Base-by-base conservation (phyloP, 176 grass and related monocot genomes). In the Chloris gayana region DNA sequence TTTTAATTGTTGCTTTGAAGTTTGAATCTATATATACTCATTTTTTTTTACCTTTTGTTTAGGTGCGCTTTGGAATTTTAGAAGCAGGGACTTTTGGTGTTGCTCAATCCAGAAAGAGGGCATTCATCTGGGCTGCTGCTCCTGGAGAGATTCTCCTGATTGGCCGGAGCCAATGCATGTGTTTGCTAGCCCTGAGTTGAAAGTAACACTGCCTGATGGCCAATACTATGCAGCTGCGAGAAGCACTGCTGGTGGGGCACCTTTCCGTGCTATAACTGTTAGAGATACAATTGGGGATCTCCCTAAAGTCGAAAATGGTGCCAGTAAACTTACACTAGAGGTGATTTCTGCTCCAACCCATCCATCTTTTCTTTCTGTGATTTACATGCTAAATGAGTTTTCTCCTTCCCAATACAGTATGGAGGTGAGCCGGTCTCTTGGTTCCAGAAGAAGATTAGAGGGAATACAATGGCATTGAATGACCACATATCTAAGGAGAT, bases 401-500 rank as follows among this genome's bases (percentile, higher is more conserved):
- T 60, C 62, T 63, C 8, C 31, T 80, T 67, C 62, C 54, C 77
- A 12, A 83, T 94, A 80, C 75, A 96, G 97, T 93, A 99, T 47
- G 92, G 84, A 60, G 88, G 84, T 18, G 85, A 96, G 31, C 97
- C 93, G 27, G 46, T 88, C 14, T 96, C 93, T 54, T 96, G 93
- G 93, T 99, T 93, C 81, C 97, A 99, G 81, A 96, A 99, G 76
- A 90, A 91, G 86, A 96, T 96, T 33, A 88, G 93, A 91, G 91
- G 93, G 22, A 91, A 69, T 58, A 95, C 57, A 65, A 74, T 80
- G 14, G 32, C 58, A 21, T 70, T 99, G 87, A 99, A 85, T 82
- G 93, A 99, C 60, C 96, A 99, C 79, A 95, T 99, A 85, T 93
- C 96, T 19, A 99, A 99, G 85, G 96, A 99, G 74, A 99, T 95